phyloP scores from a whole-genome alignment of 768 basidiomycete genomes.

The Calvatia gigantea region DNA sequence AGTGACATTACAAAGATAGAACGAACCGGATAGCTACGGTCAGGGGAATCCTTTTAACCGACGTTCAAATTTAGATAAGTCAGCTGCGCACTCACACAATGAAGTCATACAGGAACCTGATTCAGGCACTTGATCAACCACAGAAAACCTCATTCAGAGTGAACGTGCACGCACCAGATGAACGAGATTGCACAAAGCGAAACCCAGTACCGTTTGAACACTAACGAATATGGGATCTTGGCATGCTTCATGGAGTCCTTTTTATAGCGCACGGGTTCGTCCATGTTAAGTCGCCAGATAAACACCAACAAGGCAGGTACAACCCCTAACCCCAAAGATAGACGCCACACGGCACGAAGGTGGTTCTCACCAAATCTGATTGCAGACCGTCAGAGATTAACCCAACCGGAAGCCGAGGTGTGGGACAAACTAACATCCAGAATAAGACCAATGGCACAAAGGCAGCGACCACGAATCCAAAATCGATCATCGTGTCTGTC shows the following conservation, averaged over 20 bases:
- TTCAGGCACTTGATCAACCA: conserved; percentile 1
- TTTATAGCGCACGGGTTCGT: conserved; percentile 71
- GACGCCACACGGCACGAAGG: conserved; percentile 82
- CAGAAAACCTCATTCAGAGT: not conserved
- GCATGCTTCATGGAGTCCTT: conserved; percentile 77
- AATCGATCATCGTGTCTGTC: conserved; percentile 80
- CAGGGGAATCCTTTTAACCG: not conserved
- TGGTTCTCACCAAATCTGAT: conserved; percentile 72
- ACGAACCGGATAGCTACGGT: conserved; percentile 59
- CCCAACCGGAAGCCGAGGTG: not conserved
- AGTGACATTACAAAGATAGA: not conserved
- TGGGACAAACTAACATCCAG: conserved; percentile 78
- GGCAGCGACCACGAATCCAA: conserved; percentile 74
- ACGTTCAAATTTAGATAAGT: not conserved
- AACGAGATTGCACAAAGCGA: conserved; percentile 71
- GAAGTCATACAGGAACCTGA: conserved; percentile 76
- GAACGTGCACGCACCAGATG: conserved; percentile 53
- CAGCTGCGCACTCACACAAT: conserved; percentile 51
- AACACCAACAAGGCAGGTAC: conserved; percentile 81
- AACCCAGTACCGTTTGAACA: conserved; percentile 78
- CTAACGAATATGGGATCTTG: conserved; percentile 70
- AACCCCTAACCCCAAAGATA: conserved; percentile 80
- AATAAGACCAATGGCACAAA: conserved; percentile 84
- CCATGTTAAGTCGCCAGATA: conserved; percentile 83
- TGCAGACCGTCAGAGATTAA: not conserved